These are phyloP conservation scores for Yamadazyma jaroonii DNA, from an alignment of 1,139 yeast species.

Conservation along the genomic window DNA sequence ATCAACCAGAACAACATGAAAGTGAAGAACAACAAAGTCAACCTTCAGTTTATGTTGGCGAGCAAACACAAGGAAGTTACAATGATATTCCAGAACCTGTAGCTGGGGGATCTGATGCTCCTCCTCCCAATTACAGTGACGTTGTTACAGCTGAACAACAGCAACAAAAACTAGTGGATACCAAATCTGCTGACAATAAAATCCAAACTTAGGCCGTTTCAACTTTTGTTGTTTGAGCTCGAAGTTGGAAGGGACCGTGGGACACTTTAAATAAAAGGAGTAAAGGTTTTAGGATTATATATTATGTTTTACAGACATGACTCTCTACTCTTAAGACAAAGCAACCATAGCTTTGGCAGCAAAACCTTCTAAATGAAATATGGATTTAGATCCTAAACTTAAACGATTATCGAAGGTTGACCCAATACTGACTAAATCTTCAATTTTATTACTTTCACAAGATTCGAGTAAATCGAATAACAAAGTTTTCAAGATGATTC, in stretches of 20 bases:
- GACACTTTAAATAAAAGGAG: neutral
- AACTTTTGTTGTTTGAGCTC: too few species aligned
- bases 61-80: conserved; percentile 2
- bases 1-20: conserved; percentile 5
- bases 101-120: conserved; percentile 14
- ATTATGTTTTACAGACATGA: neutral
- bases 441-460: conserved; percentile 39
- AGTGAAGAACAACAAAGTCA: neutral
- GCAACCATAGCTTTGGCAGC: conserved; percentile 79
- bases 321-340: neutral
- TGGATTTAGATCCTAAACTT: conserved; percentile 81
- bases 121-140: conserved; percentile 15
- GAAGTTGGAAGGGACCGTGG: too few species aligned
- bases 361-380: conserved; percentile 93
- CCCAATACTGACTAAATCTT: conserved; percentile 62
- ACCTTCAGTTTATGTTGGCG: too few species aligned
- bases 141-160: conserved; percentile 9
- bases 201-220: conserved; percentile 26
- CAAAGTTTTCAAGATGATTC: conserved; percentile 67
- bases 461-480: conserved; percentile 52
- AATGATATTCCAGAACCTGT: conserved; percentile 5
- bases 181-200: conserved; percentile 30
- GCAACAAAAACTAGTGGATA: conserved; percentile 12
- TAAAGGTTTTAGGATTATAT: neutral
- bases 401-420: conserved; percentile 84